A percentile compares a stretch with the other conserved stretches of the same genome.
These are phyloP conservation scores for Quercus suber DNA, from an alignment of 306 rosid species.

Conservation along the genomic window DNA sequence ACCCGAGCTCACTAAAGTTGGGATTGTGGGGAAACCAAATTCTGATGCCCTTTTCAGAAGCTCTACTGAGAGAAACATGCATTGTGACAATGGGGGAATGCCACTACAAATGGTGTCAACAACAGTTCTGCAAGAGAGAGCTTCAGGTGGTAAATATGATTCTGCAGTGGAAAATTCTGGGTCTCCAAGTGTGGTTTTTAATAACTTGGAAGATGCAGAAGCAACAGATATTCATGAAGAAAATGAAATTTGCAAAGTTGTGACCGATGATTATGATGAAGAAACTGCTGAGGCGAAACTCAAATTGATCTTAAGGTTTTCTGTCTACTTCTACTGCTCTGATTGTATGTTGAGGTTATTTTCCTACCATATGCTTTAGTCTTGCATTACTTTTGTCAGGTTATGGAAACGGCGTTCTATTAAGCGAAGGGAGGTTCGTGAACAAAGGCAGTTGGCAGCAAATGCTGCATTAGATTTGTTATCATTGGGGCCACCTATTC, in stretches of 20 bases:
- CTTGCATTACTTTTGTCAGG: conserved; percentile 40
- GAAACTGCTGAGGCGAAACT: conserved; percentile 76
- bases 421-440: conserved; percentile 61
- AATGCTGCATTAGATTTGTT: conserved; percentile 68
- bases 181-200: conserved; percentile 24
- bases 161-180: conserved; percentile 22
- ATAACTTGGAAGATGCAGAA: conserved; percentile 40
- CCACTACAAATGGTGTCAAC: conserved; percentile 44
- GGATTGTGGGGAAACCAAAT: conserved; percentile 20
- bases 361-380: conserved; percentile 13
- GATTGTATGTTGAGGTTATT: conserved; percentile 6
- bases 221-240: conserved; percentile 32
- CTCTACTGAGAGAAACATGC: conserved; percentile 38
- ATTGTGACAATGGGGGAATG: conserved; percentile 33
- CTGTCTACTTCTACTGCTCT: conserved; percentile 17
- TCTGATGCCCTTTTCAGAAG: conserved; percentile 30
- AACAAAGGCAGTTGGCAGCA: conserved; percentile 71
- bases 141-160: conserved; percentile 26
- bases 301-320: conserved; percentile 77
- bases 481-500: conserved; percentile 78
- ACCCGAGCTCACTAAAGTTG: conserved; percentile 39
- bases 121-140: conserved; percentile 34
- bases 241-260: conserved; percentile 33
- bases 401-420: conserved; percentile 76
- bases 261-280: conserved; percentile 39